Evolutionary conservation across 2,329 filamentous ascomycete species (phyloP), one percentile per base, ranked within the genome.

Genomic region (Huntiella moniliformis): DNA sequence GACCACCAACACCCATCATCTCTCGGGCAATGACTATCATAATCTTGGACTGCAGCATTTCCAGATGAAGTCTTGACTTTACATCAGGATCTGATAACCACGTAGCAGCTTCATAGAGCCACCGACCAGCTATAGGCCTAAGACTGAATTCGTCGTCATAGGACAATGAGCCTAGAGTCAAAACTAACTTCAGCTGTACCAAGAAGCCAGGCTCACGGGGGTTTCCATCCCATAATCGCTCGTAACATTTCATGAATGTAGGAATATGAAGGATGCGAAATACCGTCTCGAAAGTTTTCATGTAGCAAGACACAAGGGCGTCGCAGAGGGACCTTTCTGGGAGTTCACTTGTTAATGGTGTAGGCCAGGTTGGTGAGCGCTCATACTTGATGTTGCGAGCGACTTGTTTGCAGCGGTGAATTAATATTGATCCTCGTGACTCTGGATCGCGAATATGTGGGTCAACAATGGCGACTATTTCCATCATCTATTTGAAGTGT

Each of bases 51-150:
- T 78, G 74, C 0, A 78, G 50, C 13, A 60, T 63, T 28, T 66
- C 63, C 0, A 76, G 57, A 1, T 60, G 64, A 0, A 77, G 58
- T 0, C 64, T 58, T 0, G 64, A 61, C 50, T 77, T 78, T 52
- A 66, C 68, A 2, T 66, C 60, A 0, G 73, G 74, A 4, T 65
- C 63, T 0, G 67, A 65, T 0, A 71, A 43, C 68, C 70, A 78
- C 0, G 64, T 64, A 38, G 72, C 67, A 0, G 67, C 73, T 50
- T 75, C 71, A 46, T 71, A 69, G 0, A 76, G 58, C 74, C 73
- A 79, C 17, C 57, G 62, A n/a, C 67, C 58, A 0, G 73, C 73
- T 0, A 62, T 60, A 4, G 57, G 43, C 5, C 71, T 65, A 33
- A 74, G 52, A 0, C 65, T 67, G 46, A 71, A 75, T 0, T 57